Percentiles rank a stretch among this genome's conserved stretches.
phyloP scores from a whole-genome alignment of 2,329 filamentous ascomycete species.

The Cucurbitaria berberidis region DNA sequence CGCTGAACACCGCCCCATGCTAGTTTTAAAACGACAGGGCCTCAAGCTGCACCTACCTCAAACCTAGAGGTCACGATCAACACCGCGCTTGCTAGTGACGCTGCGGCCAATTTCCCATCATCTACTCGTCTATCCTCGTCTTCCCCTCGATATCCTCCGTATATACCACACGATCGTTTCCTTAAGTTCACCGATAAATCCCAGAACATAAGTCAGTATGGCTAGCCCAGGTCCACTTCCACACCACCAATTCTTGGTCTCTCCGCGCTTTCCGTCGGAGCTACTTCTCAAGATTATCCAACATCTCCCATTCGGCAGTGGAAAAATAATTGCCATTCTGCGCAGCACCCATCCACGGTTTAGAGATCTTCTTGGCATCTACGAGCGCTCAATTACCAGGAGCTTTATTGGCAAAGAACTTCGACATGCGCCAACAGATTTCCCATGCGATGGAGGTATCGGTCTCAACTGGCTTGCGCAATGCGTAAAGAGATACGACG shows the following conservation, averaged over 20 bases:
- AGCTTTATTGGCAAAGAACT: conserved; percentile 33
- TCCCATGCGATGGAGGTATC: conserved; percentile 19
- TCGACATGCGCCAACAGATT: conserved; percentile 36
- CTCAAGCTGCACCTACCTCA: conserved; percentile 3
- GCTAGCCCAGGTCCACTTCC: conserved; percentile 2
- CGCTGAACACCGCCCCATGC: background rate
- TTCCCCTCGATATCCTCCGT: background rate
- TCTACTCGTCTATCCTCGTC: background rate
- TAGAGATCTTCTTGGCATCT: conserved; percentile 23
- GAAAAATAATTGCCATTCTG: conserved; percentile 25
- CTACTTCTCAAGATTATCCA: conserved; percentile 36
- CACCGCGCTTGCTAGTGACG: background rate
- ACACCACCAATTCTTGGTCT: conserved; percentile 15
- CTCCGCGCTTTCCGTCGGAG: conserved; percentile 32
- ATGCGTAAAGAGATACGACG: conserved; percentile 39
- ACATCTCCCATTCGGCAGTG: conserved; percentile 32
- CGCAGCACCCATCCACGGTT: conserved; percentile 26
- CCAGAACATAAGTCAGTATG: conserved; percentile 11
- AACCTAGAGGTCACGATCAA: background rate
- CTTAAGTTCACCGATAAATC: background rate
- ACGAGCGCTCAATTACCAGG: conserved; percentile 35
- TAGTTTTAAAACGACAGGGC: background rate
- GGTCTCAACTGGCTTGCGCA: conserved; percentile 33
- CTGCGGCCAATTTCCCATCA: background rate
- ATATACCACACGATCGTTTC: background rate